phyloP scores from a whole-genome alignment of 192 early-diverging fungal genomes.

The Dispira simplex region DNA sequence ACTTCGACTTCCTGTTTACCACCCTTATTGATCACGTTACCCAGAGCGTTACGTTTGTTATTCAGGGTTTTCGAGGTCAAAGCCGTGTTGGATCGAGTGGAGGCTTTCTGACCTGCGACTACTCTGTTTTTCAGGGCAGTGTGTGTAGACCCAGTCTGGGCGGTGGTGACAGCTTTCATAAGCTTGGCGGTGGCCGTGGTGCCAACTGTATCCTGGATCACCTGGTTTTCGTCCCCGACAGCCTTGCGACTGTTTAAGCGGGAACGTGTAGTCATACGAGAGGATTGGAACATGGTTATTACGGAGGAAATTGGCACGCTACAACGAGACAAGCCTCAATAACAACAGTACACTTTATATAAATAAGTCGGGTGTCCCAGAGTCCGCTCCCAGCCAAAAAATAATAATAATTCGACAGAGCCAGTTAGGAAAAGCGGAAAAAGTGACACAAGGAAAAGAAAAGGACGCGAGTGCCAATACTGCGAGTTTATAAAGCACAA shows the following conservation, averaged over 20 bases:
- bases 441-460: too few species aligned
- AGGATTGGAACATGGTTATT: too few species aligned
- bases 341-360: too few species aligned
- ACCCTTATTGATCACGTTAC: neutral
- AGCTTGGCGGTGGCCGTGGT: neutral
- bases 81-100: neutral
- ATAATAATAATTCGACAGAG: too few species aligned
- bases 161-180: neutral
- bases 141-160: neutral
- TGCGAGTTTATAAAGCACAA: too few species aligned
- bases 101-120: neutral
- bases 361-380: too few species aligned
- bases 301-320: too few species aligned
- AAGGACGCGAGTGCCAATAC: too few species aligned
- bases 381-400: too few species aligned
- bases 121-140: neutral
- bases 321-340: too few species aligned
- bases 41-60: slow-evolving; percentile 1
- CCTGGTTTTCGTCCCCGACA: neutral
- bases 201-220: neutral
- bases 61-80: neutral
- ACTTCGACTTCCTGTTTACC: neutral
- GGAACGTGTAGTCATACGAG: too few species aligned
- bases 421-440: too few species aligned
- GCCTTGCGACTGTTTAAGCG: neutral